Conservation (phyloP, 2,329 filamentous ascomycete species). For the Dothiorella sarmentorum region DNA sequence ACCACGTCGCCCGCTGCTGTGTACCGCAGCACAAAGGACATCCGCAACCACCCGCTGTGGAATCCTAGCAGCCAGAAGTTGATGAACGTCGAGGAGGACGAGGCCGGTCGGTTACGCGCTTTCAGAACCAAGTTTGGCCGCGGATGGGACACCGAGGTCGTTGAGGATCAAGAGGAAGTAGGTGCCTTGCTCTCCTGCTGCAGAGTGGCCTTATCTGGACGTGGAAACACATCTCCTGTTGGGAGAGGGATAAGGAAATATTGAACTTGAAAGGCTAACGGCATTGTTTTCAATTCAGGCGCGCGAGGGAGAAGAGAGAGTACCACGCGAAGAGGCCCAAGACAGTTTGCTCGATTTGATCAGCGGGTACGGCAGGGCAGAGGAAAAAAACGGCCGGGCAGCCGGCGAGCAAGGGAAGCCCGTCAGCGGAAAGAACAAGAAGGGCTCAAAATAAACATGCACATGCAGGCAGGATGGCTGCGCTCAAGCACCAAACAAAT, state of each 20-base stretch:
- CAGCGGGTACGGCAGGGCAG: slow-evolving; percentile 25
- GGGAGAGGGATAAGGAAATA: too few species aligned
- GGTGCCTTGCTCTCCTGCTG: neutral
- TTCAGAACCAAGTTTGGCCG: slow-evolving; percentile 83
- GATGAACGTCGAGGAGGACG: slow-evolving; percentile 87
- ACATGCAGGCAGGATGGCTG: too few species aligned
- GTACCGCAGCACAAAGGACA: slow-evolving; percentile 71
- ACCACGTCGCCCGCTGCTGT: slow-evolving; percentile 68
- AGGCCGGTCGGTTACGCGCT: slow-evolving; percentile 82
- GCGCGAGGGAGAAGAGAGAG: slow-evolving; percentile 1
- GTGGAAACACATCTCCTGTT: too few species aligned
- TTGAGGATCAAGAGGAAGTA: slow-evolving; percentile 23
- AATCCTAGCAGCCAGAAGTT: slow-evolving; percentile 80
- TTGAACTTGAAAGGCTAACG: neutral
- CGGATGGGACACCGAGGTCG: slow-evolving; percentile 66
- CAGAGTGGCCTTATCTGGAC: too few species aligned
- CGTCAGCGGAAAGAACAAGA: slow-evolving; percentile 19
- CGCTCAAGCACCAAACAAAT: slow-evolving; percentile 11
- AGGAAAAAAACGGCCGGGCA: slow-evolving; percentile 21
- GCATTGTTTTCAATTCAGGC: neutral
- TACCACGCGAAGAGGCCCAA: neutral
- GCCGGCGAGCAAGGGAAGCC: slow-evolving; percentile 14
- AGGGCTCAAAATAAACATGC: slow-evolving; percentile 14
- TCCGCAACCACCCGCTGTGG: slow-evolving; percentile 85
- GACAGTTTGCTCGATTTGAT: slow-evolving; percentile 24